A percentile compares a stretch with the other conserved stretches of the same genome.
Evolutionary conservation across 208 protist species (phyloP).

Genomic region (Acanthamoeba divionensis): DNA sequence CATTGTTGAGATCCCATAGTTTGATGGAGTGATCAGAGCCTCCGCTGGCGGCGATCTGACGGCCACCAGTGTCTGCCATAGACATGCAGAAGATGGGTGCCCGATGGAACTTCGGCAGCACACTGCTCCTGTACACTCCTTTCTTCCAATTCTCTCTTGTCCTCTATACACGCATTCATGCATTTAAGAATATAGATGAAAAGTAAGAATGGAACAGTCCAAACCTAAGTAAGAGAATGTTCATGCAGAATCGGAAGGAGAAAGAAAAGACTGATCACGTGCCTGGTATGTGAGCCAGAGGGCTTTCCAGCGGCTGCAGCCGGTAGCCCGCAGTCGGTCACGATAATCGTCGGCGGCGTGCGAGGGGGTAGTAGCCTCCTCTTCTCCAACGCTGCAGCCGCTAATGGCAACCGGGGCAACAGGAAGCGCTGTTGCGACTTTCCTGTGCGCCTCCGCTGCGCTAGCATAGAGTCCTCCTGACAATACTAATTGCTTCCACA

Average conservation of each 20-base stretch:
- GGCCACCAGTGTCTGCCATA: not conserved
- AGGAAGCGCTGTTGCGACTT: no score
- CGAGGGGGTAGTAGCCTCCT: no score
- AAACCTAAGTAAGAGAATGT: not conserved
- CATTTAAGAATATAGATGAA: not conserved
- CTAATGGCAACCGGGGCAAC: no score
- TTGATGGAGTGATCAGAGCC: slow-evolving; percentile 22
- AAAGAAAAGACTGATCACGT: not conserved
- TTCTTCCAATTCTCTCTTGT: slow-evolving; percentile 22
- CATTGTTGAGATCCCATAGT: not conserved
- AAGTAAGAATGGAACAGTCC: no score
- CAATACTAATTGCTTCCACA: no score
- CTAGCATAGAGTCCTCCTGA: no score
- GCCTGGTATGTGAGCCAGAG: slow-evolving; percentile 43
- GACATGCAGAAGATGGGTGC: slow-evolving; percentile 37
- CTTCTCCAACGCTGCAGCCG: no score
- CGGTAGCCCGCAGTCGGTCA: not conserved
- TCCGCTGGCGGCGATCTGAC: not conserved
- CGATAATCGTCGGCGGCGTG: not conserved
- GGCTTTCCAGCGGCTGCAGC: slow-evolving; percentile 10
- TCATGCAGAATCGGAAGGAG: not conserved
- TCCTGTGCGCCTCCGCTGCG: no score
- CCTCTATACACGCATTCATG: not conserved
- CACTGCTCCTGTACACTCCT: not conserved
- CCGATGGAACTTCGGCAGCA: not conserved